These are phyloP conservation scores for Kitagawia praeruptora DNA, from an alignment of 129 eudicot genomes.

Conservation along the genomic window DNA sequence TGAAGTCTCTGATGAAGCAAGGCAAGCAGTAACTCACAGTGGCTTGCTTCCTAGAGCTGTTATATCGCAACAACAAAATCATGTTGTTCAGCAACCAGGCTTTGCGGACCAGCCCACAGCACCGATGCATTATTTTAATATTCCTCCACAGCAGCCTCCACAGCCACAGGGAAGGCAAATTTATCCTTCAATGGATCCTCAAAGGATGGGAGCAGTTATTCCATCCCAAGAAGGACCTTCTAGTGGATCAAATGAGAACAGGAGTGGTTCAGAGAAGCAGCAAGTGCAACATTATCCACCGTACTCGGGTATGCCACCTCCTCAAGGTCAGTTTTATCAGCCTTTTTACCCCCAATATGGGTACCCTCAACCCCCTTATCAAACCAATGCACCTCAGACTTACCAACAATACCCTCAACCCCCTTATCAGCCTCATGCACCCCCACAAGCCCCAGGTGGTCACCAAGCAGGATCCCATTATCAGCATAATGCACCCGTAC, in stretches of 20 bases:
- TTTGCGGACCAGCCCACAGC: conserved; percentile 34
- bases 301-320: conserved; percentile 51
- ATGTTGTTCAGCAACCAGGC: conserved; percentile 56
- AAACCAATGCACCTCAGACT: conserved; percentile 28
- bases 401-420: conserved; percentile 76
- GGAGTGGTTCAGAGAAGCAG: conserved; percentile 34
- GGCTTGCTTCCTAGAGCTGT: conserved; percentile 86
- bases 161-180: conserved; percentile 44
- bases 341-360: conserved; percentile 77
- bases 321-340: conserved; percentile 66
- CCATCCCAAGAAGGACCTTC: conserved; percentile 58
- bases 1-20: conserved; percentile 54
- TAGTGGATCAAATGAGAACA: conserved; percentile 40
- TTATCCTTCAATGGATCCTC: conserved; percentile 69
- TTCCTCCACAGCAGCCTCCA: conserved; percentile 66
- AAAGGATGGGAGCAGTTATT: conserved; percentile 82
- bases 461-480: conserved; percentile 31
- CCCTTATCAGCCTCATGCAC: conserved; percentile 38
- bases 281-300: conserved; percentile 43
- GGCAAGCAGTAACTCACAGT: conserved; percentile 65
- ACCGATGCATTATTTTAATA: conserved; percentile 62
- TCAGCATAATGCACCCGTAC: conserved; percentile 37
- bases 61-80: conserved; percentile 85
- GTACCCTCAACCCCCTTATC: conserved; percentile 41
- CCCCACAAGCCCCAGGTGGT: conserved; percentile 37